A percentile compares a stretch with the other conserved stretches of the same genome.
These are phyloP conservation scores for Pinus taeda DNA, from an alignment of 75 land plant genomes.

Conservation along the genomic window DNA sequence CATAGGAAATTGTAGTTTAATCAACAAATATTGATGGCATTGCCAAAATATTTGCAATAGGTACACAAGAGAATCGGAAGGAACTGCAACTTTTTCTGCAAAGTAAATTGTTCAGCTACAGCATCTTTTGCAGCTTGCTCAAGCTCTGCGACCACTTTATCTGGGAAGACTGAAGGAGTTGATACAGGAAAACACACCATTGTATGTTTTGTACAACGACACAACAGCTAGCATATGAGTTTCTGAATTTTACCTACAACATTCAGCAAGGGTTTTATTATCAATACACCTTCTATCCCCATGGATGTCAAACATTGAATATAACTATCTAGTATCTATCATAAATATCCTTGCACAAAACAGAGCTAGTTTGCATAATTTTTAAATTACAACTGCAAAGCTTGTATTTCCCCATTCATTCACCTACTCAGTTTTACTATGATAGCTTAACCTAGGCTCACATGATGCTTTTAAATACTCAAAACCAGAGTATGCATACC, in stretches of 20 bases:
- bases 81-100: slow-evolving; percentile 64
- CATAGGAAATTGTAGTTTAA: slow-evolving; percentile 58
- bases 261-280: not conserved
- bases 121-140: slow-evolving; percentile 43
- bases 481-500: not conserved
- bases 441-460: not conserved
- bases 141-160: slow-evolving; percentile 32
- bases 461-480: not conserved
- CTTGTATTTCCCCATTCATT: not conserved
- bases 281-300: not conserved
- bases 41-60: too few relatives aligned
- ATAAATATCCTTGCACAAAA: not conserved
- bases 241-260: too few relatives aligned
- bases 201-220: too few relatives aligned
- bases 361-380: not conserved
- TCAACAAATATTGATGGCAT: too few relatives aligned
- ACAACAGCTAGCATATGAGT: too few relatives aligned
- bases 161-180: slow-evolving; percentile 46
- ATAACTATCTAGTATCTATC: not conserved
- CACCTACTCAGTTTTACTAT: not conserved
- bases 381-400: not conserved
- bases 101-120: slow-evolving; percentile 18
- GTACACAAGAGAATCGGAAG: not conserved
- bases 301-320: not conserved
- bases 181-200: slow-evolving; percentile 14